Percentiles rank a stretch among this genome's conserved stretches.
phyloP scores from a whole-genome alignment of 768 basidiomycete species.

The Mycena floridula region DNA sequence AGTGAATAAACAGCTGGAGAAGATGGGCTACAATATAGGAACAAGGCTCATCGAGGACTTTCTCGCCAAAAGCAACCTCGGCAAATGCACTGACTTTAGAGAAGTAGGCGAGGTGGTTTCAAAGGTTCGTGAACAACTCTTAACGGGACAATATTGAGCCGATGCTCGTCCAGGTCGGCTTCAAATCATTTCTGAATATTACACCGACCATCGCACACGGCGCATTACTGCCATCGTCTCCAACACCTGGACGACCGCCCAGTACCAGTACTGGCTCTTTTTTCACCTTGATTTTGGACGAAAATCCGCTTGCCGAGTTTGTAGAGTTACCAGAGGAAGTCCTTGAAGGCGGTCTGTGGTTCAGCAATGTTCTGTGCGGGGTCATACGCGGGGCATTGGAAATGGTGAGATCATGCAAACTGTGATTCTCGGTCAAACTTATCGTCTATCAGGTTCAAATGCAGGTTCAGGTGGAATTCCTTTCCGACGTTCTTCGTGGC shows the following conservation, averaged over 20 bases:
- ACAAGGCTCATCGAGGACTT: conserved; percentile 96
- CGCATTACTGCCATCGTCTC: conserved; percentile 40
- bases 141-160: too few relatives aligned
- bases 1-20: conserved; percentile 94
- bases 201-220: conserved; percentile 77
- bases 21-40: conserved; percentile 99
- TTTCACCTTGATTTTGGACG: conserved; percentile 86
- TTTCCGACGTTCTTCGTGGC: conserved; percentile 87
- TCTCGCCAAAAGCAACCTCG: conserved; percentile 84
- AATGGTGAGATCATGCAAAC: conserved; percentile 60
- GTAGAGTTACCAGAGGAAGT: conserved; percentile 94
- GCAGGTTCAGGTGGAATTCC: conserved; percentile 85
- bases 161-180: conserved; percentile 74
- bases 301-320: conserved; percentile 95
- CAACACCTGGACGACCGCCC: conserved; percentile 34
- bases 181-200: conserved; percentile 95
- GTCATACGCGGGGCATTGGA: conserved; percentile 90
- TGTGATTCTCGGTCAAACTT: conserved; percentile 1
- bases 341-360: conserved; percentile 91
- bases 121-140: too few relatives aligned
- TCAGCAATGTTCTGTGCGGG: conserved; percentile 93
- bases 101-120: conserved; percentile 95
- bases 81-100: conserved; percentile 87
- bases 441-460: conserved; percentile 72
- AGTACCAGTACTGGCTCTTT: conserved; percentile 45